Base-by-base conservation (phyloP, 1,284 basidiomycete species). In the Pterula multifida region DNA sequence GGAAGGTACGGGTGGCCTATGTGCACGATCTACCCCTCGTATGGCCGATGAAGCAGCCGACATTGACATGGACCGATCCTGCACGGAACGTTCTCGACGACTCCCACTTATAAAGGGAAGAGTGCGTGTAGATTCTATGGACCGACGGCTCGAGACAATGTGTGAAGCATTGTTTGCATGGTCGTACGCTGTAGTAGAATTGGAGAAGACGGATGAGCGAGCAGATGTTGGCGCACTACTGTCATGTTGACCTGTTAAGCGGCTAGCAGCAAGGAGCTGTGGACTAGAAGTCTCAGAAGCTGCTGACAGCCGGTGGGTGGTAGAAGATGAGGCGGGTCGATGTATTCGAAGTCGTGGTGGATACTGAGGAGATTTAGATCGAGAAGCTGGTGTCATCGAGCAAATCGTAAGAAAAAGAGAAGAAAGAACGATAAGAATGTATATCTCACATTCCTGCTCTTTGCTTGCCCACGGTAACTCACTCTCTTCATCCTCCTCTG, bases 51-150 rank as follows among this genome's bases (percentile, higher is more conserved):
- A 32, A 42, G 78, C 69, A 22, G 81, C 76, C 42, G 83, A 85
- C 71, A 88, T 78, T 49, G 84, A 87, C 65, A 86, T 73, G 39
- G 85, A 69, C 45, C 86, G 78, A 65, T 89, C 85, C 56, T 81
- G 78, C 2, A 65, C 57, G 3, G 67, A 61, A 51, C 77, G 77
- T 56, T 83, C 79, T 49, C 78, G 75, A 53, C 78, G 77, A 52
- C 68, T 59, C 25, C 59, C 67, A 55, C 61, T 69, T 25, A 46
- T 23, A 13, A 58, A 53, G 26, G 75, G 71, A 19, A 73, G 63
- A 0, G 73, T 73, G 53, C 71, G 71, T 15, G 68, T 56, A 11
- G 78, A 79, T 50, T 82, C 79, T 11, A 76, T 75, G 3, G 77
- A 79, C 49, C 74, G 72, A 28, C 79, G 68, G 21, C 60, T 61